Evolutionary conservation across 306 rosid species (phyloP).

Genomic region (Gastrolobium bilobum): DNA sequence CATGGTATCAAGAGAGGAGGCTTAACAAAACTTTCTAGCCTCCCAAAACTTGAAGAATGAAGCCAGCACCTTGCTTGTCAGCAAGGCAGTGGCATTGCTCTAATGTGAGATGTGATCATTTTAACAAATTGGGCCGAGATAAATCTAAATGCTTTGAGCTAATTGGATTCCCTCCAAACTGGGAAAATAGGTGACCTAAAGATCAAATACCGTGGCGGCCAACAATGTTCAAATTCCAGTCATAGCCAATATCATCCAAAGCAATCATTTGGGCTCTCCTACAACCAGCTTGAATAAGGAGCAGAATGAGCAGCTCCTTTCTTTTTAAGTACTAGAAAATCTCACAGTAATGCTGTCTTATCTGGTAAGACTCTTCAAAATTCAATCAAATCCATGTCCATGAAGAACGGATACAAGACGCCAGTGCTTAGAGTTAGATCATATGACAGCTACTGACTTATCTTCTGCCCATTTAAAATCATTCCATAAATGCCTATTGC

Average conservation of each 20-base stretch:
- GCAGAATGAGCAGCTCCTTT: background rate
- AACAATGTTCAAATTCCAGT: background rate
- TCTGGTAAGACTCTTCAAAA: background rate
- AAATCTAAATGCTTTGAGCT: background rate
- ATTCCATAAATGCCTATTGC: background rate
- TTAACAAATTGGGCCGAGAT: background rate
- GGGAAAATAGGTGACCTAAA: background rate
- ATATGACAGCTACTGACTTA: background rate
- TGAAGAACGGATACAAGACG: background rate
- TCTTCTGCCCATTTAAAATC: background rate
- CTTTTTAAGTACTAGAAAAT: background rate
- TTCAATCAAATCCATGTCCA: background rate
- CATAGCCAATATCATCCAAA: constrained; percentile 2
- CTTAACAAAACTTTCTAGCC: background rate
- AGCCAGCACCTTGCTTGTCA: constrained; percentile 1
- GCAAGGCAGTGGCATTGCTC: background rate
- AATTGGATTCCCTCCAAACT: background rate
- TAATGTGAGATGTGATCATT: background rate
- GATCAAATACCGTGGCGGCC: background rate
- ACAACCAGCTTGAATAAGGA: background rate
- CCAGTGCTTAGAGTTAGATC: background rate
- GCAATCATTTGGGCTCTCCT: background rate
- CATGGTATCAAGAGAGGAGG: background rate
- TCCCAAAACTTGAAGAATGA: background rate
- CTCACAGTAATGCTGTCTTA: background rate